phyloP scores from a whole-genome alignment of 1,139 yeast species.

The Candida smagusa region DNA sequence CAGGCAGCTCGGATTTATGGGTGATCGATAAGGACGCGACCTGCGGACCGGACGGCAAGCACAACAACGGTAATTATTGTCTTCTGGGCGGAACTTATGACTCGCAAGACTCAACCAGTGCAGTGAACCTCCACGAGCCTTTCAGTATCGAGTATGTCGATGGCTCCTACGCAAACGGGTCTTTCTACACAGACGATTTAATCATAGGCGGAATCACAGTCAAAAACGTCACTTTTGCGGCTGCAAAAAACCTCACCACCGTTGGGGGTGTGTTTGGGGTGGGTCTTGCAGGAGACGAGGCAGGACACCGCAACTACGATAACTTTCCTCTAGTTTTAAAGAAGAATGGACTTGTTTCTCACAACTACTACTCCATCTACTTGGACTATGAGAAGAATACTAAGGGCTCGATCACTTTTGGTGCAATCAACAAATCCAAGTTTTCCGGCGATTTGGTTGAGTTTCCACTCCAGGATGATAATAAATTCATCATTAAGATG shows the following conservation, averaged over 20 bases:
- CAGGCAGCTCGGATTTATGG: conserved; percentile 21
- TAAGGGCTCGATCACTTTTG: conserved; percentile 18
- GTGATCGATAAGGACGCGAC: conserved; percentile 7
- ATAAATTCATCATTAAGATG: conserved; percentile 6
- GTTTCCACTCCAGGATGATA: conserved; percentile 5
- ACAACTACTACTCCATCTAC: conserved; percentile 20
- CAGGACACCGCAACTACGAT: conserved; percentile 1
- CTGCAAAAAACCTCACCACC: conserved; percentile 8
- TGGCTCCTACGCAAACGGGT: conserved; percentile 9
- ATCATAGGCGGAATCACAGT: conserved; percentile 3
- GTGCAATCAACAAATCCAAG: conserved; percentile 19
- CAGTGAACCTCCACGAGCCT: conserved; percentile 2
- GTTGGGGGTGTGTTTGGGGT: conserved; percentile 19
- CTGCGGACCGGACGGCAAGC: not conserved
- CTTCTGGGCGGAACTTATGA: conserved; percentile 8
- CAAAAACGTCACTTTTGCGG: conserved; percentile 14
- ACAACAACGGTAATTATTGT: conserved; percentile 2
- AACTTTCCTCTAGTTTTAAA: conserved; percentile 21
- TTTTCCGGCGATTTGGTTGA: conserved; percentile 13
- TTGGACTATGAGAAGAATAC: conserved; percentile 12
- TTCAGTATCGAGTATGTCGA: conserved; percentile 13
- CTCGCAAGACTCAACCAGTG: conserved; percentile 5
- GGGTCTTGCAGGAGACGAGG: conserved; percentile 11
- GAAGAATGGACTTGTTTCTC: conserved; percentile 15
- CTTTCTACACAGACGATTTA: conserved; percentile 7